phyloP scores from a whole-genome alignment of 2,329 filamentous ascomycete genomes.

The Beauveria pseudobassiana region DNA sequence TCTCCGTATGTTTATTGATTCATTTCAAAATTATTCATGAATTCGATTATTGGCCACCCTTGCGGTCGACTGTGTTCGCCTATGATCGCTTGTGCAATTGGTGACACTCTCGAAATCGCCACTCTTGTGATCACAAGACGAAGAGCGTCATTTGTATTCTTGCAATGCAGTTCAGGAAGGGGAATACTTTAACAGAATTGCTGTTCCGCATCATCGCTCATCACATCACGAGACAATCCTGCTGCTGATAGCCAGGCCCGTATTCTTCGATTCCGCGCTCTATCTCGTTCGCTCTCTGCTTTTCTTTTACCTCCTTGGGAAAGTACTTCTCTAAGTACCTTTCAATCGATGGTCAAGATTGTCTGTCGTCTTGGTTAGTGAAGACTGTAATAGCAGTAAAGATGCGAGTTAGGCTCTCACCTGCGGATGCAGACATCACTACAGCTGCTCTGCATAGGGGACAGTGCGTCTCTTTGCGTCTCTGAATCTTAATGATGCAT shows the following conservation, averaged over 20 bases:
- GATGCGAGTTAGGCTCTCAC: conserved; percentile 31
- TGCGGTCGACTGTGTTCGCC: background rate
- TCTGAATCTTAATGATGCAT: conserved; percentile 74
- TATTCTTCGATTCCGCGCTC: conserved; percentile 68
- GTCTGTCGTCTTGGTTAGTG: conserved; percentile 31
- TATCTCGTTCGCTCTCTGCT: conserved; percentile 63
- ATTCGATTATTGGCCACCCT: background rate
- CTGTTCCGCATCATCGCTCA: background rate
- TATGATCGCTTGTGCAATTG: background rate
- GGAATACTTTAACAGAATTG: background rate
- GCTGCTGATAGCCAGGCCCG: conserved; percentile 55
- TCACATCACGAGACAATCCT: conserved; percentile 55
- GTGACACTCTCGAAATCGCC: background rate
- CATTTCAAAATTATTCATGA: background rate
- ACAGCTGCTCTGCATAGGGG: conserved; percentile 69
- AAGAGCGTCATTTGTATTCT: background rate
- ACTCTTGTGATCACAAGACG: background rate
- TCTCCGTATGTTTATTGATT: background rate
- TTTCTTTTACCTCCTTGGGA: conserved; percentile 59
- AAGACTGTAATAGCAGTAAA: background rate
- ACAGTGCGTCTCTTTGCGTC: conserved; percentile 58
- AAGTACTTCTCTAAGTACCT: conserved; percentile 71
- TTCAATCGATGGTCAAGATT: conserved; percentile 62
- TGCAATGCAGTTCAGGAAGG: background rate
- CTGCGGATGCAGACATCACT: conserved; percentile 61